phyloP scores from a whole-genome alignment of 345 rosid species.

The Citrus australasica region DNA sequence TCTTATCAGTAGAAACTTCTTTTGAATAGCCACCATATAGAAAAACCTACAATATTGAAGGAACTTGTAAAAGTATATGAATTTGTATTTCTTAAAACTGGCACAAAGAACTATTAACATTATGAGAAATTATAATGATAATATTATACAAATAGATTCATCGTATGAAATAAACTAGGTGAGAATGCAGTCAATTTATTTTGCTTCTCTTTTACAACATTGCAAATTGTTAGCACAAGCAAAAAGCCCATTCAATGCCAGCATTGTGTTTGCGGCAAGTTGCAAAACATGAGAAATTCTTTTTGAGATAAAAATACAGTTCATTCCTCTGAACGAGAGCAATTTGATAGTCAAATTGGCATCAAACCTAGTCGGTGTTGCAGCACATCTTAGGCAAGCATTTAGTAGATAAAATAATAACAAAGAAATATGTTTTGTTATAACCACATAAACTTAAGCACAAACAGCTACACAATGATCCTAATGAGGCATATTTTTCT shows the following conservation, averaged over 20 bases:
- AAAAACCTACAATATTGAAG: slow-evolving; percentile 49
- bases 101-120: neutral
- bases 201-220: neutral
- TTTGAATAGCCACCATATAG: slow-evolving; percentile 94
- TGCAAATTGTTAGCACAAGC: neutral
- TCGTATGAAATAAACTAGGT: neutral
- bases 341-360: slow-evolving; percentile 2
- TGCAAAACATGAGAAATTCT: neutral
- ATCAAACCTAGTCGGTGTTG: neutral
- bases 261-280: neutral
- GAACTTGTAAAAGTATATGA: neutral
- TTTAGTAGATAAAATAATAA: neutral
- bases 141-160: neutral
- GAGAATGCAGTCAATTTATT: neutral
- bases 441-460: neutral
- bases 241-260: neutral
- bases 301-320: neutral
- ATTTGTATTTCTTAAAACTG: neutral
- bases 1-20: slow-evolving; percentile 83
- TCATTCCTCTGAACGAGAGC: neutral
- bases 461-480: neutral
- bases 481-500: neutral
- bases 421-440: neutral
- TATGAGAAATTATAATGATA: neutral
- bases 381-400: neutral